Percentiles rank a stretch among this genome's conserved stretches.
Conservation (phyloP, 2,329 filamentous ascomycete genomes). For the Mycocentrospora acerina region DNA sequence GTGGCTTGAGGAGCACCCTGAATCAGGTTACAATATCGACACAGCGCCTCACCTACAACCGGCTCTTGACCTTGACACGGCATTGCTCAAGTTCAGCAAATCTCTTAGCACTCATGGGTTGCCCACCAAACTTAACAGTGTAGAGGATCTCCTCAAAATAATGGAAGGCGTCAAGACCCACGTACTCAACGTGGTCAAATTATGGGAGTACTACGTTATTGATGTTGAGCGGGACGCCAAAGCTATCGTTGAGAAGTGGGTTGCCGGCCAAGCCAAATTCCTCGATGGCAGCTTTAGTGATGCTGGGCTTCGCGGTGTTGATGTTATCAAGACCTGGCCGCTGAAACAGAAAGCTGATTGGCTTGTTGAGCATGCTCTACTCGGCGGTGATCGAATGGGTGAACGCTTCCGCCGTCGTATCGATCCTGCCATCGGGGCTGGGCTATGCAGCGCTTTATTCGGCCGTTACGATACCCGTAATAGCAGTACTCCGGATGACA, state of each 20-base stretch:
- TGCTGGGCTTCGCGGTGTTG: constrained; percentile 52
- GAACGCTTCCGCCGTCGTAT: constrained; percentile 74
- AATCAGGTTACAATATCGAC: constrained; percentile 89
- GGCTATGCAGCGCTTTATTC: constrained; percentile 65
- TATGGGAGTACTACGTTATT: constrained; percentile 94
- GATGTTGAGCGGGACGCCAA: constrained; percentile 73
- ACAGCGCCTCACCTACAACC: constrained; percentile 75
- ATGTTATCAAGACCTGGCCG: constrained; percentile 56
- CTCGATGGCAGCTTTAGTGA: constrained; percentile 56
- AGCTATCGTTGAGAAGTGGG: constrained; percentile 72
- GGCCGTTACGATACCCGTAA: constrained; percentile 64
- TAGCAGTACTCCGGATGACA: constrained; percentile 54
- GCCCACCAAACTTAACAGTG: constrained; percentile 69
- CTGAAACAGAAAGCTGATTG: constrained; percentile 63
- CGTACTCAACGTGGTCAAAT: constrained; percentile 72
- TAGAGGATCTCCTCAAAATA: constrained; percentile 73
- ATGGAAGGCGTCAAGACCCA: constrained; percentile 83
- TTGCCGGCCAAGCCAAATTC: constrained; percentile 58
- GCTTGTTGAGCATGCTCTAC: constrained; percentile 68
- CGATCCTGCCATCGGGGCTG: constrained; percentile 69
- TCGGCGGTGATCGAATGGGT: constrained; percentile 72
- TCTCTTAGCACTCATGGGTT: constrained; percentile 68
- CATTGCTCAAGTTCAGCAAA: constrained; percentile 65
- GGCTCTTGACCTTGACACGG: constrained; percentile 74
- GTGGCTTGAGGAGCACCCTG: constrained; percentile 92